A percentile compares a stretch with the other conserved stretches of the same genome.
Conservation (phyloP, 2,329 filamentous ascomycete species). For the Dactylellina parvicollis region DNA sequence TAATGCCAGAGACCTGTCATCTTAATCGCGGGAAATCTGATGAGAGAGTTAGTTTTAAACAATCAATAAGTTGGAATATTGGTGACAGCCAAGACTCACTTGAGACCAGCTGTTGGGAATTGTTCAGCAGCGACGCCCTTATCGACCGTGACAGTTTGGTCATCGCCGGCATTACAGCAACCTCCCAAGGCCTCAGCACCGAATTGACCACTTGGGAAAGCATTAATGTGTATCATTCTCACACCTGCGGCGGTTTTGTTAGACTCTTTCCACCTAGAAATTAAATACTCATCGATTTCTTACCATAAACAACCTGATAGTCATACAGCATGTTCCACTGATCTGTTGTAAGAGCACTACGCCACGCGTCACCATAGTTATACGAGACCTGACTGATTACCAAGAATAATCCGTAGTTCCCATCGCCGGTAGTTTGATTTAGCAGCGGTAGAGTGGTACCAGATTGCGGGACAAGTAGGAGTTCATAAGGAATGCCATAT, state of each 20-base stretch:
- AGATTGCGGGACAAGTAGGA: constrained; percentile 67
- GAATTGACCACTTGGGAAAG: constrained; percentile 67
- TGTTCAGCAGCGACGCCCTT: constrained; percentile 62
- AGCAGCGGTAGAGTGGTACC: constrained; percentile 67
- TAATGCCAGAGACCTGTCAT: constrained; percentile 69
- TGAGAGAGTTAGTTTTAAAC: not conserved
- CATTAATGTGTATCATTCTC: constrained; percentile 71
- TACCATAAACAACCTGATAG: constrained; percentile 70
- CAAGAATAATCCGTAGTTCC: constrained; percentile 71
- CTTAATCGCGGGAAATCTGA: constrained; percentile 51
- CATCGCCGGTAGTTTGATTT: constrained; percentile 64
- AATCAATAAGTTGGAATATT: not conserved
- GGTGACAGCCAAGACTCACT: constrained; percentile 62
- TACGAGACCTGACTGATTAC: constrained; percentile 68
- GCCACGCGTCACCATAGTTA: constrained; percentile 65
- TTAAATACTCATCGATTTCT: constrained; percentile 69
- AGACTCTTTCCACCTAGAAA: constrained; percentile 68
- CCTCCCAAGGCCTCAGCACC: constrained; percentile 64
- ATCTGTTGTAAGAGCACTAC: constrained; percentile 67
- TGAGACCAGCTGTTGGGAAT: constrained; percentile 68
- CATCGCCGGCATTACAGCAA: constrained; percentile 66
- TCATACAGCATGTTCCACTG: constrained; percentile 69
- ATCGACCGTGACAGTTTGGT: constrained; percentile 68
- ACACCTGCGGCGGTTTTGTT: constrained; percentile 66
- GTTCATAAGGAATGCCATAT: constrained; percentile 71